These are phyloP conservation scores for Zarea fungicola DNA, from an alignment of 2,329 filamentous ascomycete genomes.

Conservation along the genomic window DNA sequence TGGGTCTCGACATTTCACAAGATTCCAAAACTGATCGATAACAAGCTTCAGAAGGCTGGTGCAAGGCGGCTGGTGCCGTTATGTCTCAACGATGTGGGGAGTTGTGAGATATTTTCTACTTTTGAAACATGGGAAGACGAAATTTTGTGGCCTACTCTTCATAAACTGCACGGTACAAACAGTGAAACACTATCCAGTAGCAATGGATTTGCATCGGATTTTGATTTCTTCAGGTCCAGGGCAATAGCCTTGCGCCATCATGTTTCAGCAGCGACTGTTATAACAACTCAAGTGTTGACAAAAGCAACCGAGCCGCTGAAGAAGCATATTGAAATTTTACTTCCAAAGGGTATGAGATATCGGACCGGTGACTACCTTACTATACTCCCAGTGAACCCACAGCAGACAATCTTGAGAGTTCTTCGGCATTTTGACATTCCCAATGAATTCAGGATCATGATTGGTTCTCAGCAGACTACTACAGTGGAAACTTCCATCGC, in stretches of 20 bases:
- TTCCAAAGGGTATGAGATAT: conserved; percentile 63
- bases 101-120: too few relatives aligned
- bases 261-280: too few relatives aligned
- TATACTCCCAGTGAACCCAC: conserved; percentile 65
- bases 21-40: conserved; percentile 58
- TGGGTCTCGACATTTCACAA: conserved; percentile 61
- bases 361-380: conserved; percentile 71
- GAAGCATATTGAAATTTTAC: conserved; percentile 61
- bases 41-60: conserved; percentile 36
- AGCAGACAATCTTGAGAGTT: conserved; percentile 54
- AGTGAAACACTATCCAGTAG: too few relatives aligned
- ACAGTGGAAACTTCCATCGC: conserved; percentile 52
- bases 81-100: conserved; percentile 57
- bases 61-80: conserved; percentile 33
- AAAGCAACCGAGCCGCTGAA: too few relatives aligned
- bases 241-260: too few relatives aligned
- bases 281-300: conserved; percentile 18
- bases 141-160: conserved; percentile 44
- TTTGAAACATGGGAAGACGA: conserved; percentile 64
- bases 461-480: conserved; percentile 45
- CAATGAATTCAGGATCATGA: conserved; percentile 62
- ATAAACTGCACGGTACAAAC: too few relatives aligned
- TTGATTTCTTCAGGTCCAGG: too few relatives aligned
- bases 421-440: conserved; percentile 63
- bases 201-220: too few relatives aligned